Conservation (phyloP, 345 rosid species). For the Leavenworthia alabamica region DNA sequence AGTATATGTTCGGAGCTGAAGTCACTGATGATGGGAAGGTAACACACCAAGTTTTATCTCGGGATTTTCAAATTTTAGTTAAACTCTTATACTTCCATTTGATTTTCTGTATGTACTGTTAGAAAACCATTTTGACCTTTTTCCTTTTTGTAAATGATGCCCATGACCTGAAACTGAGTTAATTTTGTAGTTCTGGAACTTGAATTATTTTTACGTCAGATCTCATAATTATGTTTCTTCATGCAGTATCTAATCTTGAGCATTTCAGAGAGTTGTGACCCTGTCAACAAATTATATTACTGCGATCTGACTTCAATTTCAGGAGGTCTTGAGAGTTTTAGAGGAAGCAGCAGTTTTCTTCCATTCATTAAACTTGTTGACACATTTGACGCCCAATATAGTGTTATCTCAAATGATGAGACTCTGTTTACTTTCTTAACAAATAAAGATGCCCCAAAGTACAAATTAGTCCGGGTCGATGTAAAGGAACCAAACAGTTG, state of each 20-base stretch:
- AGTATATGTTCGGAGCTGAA: slow-evolving; percentile 41
- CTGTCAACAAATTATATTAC: slow-evolving; percentile 78
- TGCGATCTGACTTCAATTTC: slow-evolving; percentile 60
- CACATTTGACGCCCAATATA: slow-evolving; percentile 58
- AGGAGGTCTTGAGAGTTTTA: slow-evolving; percentile 62
- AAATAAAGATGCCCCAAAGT: slow-evolving; percentile 76
- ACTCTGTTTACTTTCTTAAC: slow-evolving; percentile 68
- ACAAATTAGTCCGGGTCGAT: slow-evolving; percentile 79
- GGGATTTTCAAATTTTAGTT: background rate
- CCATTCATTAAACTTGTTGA: slow-evolving; percentile 78
- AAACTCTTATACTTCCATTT: too few relatives aligned
- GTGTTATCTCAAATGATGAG: slow-evolving; percentile 65
- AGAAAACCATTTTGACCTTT: background rate
- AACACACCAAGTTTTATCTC: slow-evolving; percentile 4
- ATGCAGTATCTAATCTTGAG: slow-evolving; percentile 66
- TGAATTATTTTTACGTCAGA: background rate
- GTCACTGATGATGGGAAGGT: slow-evolving; percentile 91
- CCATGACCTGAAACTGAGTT: background rate
- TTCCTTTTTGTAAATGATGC: background rate
- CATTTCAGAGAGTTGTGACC: slow-evolving; percentile 60
- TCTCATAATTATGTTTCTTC: slow-evolving; percentile 9
- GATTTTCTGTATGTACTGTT: background rate
- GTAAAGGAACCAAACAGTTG: slow-evolving; percentile 63
- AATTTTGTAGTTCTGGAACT: background rate
- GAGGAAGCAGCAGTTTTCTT: slow-evolving; percentile 45